Conservation (phyloP, 306 rosid genomes). For the Luffa acutangula region DNA sequence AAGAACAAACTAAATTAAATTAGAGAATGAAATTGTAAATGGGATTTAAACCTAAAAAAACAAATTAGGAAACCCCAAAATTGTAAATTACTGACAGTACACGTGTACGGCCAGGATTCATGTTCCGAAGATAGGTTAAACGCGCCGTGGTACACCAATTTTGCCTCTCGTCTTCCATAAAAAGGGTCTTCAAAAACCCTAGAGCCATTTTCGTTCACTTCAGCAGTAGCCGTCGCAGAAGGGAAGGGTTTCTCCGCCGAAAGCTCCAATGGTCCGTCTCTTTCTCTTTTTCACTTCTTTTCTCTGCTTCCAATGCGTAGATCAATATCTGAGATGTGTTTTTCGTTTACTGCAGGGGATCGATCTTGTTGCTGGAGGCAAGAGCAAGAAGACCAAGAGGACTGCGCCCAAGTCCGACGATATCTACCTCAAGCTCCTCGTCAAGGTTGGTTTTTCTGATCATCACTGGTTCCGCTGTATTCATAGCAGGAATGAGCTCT, state of each 20-base stretch:
- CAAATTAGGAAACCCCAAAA: too few species aligned
- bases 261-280: neutral
- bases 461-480: neutral
- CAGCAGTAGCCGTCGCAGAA: neutral
- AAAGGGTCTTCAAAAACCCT: neutral
- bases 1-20: too few species aligned
- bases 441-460: constrained; percentile 28
- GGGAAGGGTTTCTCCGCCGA: neutral
- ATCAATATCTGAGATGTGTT: neutral
- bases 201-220: neutral
- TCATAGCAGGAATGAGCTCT: neutral
- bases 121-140: neutral
- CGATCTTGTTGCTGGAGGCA: constrained; percentile 78
- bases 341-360: constrained; percentile 37
- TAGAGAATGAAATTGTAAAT: too few species aligned
- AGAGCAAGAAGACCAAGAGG: constrained; percentile 64
- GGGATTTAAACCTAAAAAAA: neutral
- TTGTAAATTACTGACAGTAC: neutral
- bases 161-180: neutral
- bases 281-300: neutral
- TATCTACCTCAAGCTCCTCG: constrained; percentile 68
- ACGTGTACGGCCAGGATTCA: neutral
- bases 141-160: neutral
- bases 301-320: neutral
- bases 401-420: constrained; percentile 66